Conservation (phyloP, 1,284 basidiomycete species). For the Malassezia sympodialis region DNA sequence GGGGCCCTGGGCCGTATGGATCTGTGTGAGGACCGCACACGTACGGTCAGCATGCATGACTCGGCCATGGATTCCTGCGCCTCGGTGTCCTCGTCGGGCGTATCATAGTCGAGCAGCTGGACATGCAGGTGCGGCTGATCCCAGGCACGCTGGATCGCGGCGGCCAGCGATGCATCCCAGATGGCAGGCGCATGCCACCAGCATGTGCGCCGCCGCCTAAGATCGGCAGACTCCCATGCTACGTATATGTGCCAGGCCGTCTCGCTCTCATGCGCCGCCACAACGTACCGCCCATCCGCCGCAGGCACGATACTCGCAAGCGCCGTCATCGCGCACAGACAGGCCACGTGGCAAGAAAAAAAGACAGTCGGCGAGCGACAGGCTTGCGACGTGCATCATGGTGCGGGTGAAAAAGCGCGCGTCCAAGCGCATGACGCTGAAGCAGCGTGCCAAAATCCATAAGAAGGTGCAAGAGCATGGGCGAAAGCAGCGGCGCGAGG, state of each 20-base stretch:
- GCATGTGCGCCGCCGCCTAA: background rate
- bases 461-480: conserved; percentile 45
- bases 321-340: conserved; percentile 7
- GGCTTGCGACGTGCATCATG: conserved; percentile 17
- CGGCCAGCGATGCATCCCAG: background rate
- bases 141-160: background rate
- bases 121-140: background rate
- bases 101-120: conserved; percentile 3
- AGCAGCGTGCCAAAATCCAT: conserved; percentile 43
- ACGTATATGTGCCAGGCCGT: conserved; percentile 2
- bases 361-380: background rate
- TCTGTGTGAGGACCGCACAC: background rate
- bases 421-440: conserved; percentile 36
- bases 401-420: conserved; percentile 38
- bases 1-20: background rate
- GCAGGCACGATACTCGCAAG: background rate
- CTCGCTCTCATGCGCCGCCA: background rate
- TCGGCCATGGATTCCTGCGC: background rate
- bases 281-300: conserved; percentile 1
- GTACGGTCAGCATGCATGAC: background rate
- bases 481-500: conserved; percentile 53
- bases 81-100: background rate
- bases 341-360: conserved; percentile 8
- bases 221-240: background rate
- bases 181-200: background rate